phyloP scores from a whole-genome alignment of 202 grass and related monocot species.

The Setaria viridis region DNA sequence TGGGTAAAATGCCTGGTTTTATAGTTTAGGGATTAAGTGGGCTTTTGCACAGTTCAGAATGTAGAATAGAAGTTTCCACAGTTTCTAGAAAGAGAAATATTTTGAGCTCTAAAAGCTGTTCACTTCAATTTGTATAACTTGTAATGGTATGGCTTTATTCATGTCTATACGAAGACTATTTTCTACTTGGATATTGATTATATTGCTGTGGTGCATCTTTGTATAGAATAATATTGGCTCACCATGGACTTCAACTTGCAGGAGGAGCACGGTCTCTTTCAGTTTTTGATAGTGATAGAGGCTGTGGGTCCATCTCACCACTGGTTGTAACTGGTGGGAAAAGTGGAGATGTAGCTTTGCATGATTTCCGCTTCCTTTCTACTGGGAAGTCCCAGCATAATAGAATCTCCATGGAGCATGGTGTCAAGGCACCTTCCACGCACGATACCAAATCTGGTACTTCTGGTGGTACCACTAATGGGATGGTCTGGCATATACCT shows the following conservation, averaged over 20 bases:
- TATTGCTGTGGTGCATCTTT: neutral
- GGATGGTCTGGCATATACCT: constrained; percentile 94
- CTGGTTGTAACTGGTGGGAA: constrained; percentile 89
- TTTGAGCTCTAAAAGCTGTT: neutral
- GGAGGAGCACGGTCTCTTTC: constrained; percentile 88
- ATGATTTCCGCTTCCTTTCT: constrained; percentile 89
- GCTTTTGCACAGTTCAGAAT: neutral
- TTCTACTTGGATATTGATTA: neutral
- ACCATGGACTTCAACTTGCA: constrained; percentile 62
- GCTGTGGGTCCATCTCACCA: constrained; percentile 80
- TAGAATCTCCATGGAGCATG: constrained; percentile 55
- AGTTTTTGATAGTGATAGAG: constrained; percentile 75
- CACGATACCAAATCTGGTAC: constrained; percentile 52
- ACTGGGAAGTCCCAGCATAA: constrained; percentile 72
- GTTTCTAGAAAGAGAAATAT: neutral
- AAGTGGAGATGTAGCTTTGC: constrained; percentile 84
- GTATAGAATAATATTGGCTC: constrained; percentile 39
- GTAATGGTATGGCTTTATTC: neutral
- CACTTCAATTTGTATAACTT: constrained; percentile 2
- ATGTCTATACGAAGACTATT: constrained; percentile 7
- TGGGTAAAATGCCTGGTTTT: neutral
- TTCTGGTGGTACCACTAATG: constrained; percentile 54
- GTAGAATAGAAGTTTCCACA: neutral
- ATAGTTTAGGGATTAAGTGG: neutral
- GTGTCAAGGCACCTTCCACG: constrained; percentile 43